Percentiles rank a stretch among this genome's conserved stretches.
These are phyloP conservation scores for Aspergillus persii DNA, from an alignment of 2,329 filamentous ascomycete species.

Conservation along the genomic window DNA sequence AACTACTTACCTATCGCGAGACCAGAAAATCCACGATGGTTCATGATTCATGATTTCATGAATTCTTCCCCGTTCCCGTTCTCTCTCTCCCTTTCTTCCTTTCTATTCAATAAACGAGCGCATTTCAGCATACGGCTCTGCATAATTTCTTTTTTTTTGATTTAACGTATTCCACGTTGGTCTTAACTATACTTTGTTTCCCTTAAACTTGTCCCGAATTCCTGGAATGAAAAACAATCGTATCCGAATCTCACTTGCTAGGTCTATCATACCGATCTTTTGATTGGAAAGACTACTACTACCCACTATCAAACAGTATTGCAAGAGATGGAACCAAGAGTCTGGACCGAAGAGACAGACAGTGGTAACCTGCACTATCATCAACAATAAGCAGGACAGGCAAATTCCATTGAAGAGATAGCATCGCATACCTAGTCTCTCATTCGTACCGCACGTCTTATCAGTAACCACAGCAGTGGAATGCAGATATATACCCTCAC, in stretches of 20 bases:
- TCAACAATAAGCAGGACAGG: background rate
- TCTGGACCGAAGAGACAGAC: background rate
- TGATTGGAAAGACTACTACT: background rate
- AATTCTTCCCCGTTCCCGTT: conserved; percentile 17
- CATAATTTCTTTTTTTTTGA: background rate
- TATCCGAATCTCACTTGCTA: background rate
- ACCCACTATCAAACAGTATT: background rate
- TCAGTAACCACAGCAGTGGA: too few species aligned
- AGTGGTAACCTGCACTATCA: background rate
- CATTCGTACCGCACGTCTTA: too few species aligned
- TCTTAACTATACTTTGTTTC: background rate
- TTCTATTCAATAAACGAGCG: conserved; percentile 9
- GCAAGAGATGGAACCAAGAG: background rate
- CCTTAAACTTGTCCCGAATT: background rate
- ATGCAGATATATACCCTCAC: too few species aligned
- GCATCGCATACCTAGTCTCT: too few species aligned
- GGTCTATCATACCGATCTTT: background rate
- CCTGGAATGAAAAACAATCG: background rate
- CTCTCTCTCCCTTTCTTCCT: background rate
- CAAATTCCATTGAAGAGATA: background rate
- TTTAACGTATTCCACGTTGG: background rate
- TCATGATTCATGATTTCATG: conserved; percentile 31
- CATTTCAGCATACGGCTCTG: background rate
- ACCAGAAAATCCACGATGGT: conserved; percentile 19
- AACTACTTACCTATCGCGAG: conserved; percentile 10